Percentiles rank a stretch among this genome's conserved stretches.
These are phyloP conservation scores for Lasiodiplodia theobromae DNA, from an alignment of 2,329 filamentous ascomycete genomes.

Conservation along the genomic window DNA sequence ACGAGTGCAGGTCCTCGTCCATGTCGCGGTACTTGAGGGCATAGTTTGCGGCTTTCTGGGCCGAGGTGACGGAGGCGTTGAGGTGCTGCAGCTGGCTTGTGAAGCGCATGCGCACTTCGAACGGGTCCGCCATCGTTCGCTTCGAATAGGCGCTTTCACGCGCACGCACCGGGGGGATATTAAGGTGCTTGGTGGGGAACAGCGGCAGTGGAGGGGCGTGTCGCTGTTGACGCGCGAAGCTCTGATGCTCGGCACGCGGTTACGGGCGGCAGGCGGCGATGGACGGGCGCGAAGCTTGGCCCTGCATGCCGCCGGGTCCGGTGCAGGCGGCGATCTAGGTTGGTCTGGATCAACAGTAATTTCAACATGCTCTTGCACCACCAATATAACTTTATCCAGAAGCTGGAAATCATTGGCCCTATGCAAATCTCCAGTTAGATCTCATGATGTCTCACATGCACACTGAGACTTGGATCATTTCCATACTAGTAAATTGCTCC, in stretches of 20 bases:
- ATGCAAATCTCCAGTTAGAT: not conserved
- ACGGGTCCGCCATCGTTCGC: conserved; percentile 77
- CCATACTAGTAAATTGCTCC: not conserved
- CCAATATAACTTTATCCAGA: not conserved
- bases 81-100: conserved; percentile 88
- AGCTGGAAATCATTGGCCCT: not conserved
- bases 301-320: not conserved
- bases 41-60: conserved; percentile 93
- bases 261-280: not conserved
- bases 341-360: not conserved
- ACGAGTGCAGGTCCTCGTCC: conserved; percentile 96
- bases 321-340: not conserved
- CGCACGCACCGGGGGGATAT: conserved; percentile 12
- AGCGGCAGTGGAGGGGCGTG: not conserved
- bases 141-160: not conserved
- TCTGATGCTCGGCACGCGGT: not conserved
- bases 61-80: conserved; percentile 86
- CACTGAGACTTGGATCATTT: not conserved
- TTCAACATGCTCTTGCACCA: not conserved
- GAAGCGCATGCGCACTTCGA: conserved; percentile 98
- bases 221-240: conserved; percentile 7
- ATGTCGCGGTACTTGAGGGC: conserved; percentile 92
- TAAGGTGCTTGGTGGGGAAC: not conserved
- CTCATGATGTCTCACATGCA: conserved; percentile 1
- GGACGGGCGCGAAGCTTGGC: conserved; percentile 1